Percentiles rank a stretch among this genome's conserved stretches.
phyloP scores from a whole-genome alignment of 2,329 filamentous ascomycete genomes.

The Pyrenochaeta sp. region DNA sequence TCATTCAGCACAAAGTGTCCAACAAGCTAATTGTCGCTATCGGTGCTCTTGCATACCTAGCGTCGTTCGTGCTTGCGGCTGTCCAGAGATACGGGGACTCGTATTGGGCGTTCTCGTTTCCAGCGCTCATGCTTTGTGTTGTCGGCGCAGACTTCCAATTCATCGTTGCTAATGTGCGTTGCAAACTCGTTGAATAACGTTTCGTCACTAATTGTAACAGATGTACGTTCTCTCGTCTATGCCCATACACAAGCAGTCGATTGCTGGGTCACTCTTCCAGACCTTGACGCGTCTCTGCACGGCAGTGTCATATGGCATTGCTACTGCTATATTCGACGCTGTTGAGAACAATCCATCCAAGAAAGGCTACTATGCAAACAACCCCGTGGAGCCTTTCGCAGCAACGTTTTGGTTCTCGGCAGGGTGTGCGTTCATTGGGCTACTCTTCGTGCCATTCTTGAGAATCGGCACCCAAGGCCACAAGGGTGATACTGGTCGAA shows the following conservation, averaged over 20 bases:
- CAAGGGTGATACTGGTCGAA: conserved; percentile 38
- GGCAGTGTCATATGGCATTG: conserved; percentile 68
- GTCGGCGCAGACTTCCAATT: conserved; percentile 75
- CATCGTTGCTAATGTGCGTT: conserved; percentile 71
- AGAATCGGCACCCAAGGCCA: conserved; percentile 63
- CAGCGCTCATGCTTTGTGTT: conserved; percentile 67
- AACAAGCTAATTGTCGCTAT: conserved; percentile 70
- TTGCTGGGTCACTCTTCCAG: conserved; percentile 74
- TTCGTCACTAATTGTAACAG: conserved; percentile 41
- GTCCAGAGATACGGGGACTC: conserved; percentile 63
- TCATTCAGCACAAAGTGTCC: conserved; percentile 69
- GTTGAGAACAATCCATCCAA: conserved; percentile 40
- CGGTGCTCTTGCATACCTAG: conserved; percentile 56
- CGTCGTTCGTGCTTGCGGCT: conserved; percentile 63
- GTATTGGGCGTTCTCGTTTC: conserved; percentile 74
- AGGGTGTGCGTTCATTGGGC: conserved; percentile 53
- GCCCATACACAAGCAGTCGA: conserved; percentile 68
- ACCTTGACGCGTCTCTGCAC: conserved; percentile 69
- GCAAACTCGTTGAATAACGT: background rate
- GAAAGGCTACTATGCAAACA: conserved; percentile 53
- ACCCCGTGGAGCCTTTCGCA: conserved; percentile 60
- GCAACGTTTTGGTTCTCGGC: conserved; percentile 62
- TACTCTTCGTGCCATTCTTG: conserved; percentile 62
- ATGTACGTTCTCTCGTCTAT: conserved; percentile 76
- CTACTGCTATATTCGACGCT: conserved; percentile 68